These are phyloP conservation scores for Pichia sp. DNA, from an alignment of 1,139 yeast species.

Conservation along the genomic window DNA sequence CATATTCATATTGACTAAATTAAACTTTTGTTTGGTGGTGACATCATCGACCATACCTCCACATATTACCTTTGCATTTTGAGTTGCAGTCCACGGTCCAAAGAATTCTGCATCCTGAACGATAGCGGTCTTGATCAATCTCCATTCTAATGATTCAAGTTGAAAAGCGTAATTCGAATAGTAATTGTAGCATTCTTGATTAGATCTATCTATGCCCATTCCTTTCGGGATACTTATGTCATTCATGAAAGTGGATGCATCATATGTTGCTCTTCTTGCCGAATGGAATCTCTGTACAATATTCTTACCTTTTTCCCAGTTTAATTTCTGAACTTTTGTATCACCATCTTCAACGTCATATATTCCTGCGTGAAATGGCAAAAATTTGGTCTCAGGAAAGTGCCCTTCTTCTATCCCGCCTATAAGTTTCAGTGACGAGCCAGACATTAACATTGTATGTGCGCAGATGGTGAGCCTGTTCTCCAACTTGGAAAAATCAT, in stretches of 20 bases:
- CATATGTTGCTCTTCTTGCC: neutral
- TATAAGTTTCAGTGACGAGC: conserved; percentile 26
- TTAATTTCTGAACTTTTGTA: neutral
- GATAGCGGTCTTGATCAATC: conserved; percentile 11
- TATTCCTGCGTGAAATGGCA: conserved; percentile 15
- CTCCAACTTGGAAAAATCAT: conserved; percentile 12
- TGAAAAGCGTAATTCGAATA: conserved; percentile 16
- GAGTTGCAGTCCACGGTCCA: conserved; percentile 12
- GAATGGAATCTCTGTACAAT: conserved; percentile 6
- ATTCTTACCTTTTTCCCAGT: conserved; percentile 7
- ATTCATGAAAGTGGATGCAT: neutral
- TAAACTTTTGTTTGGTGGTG: neutral
- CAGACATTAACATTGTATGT: conserved; percentile 25
- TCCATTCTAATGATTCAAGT: conserved; percentile 16
- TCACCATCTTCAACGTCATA: neutral
- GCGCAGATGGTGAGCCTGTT: conserved; percentile 26
- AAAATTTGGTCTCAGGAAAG: conserved; percentile 7
- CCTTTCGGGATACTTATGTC: neutral
- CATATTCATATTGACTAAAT: neutral
- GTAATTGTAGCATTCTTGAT: neutral
- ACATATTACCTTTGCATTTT: neutral
- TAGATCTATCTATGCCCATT: neutral
- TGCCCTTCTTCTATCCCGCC: conserved; percentile 29
- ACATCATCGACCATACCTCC: conserved; percentile 4
- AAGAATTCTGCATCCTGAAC: conserved; percentile 10